phyloP scores from a whole-genome alignment of 768 basidiomycete genomes.

The Amanita molliuscula region DNA sequence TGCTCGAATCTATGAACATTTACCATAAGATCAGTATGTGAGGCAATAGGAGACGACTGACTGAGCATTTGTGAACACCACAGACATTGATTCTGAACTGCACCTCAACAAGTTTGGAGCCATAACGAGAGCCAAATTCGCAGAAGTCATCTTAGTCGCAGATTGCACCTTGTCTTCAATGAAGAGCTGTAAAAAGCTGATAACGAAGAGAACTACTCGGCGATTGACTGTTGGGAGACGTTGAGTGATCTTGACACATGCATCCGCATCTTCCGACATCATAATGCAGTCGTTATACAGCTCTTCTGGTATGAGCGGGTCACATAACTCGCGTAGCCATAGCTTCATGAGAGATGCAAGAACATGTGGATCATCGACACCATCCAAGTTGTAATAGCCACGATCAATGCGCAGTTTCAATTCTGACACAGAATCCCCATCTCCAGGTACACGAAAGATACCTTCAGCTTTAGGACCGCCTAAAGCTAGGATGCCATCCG shows the following conservation, averaged over 20 bases:
- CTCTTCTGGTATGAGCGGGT: conserved; percentile 86
- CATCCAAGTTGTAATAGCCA: conserved; percentile 84
- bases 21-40: neutral
- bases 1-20: conserved; percentile 62
- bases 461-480: conserved; percentile 82
- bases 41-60: conserved; percentile 29
- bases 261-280: conserved; percentile 51
- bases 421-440: conserved; percentile 79
- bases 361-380: conserved; percentile 85
- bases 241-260: conserved; percentile 65
- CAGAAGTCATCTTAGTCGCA: conserved; percentile 82
- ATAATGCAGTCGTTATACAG: conserved; percentile 87
- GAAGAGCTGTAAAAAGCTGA: conserved; percentile 89
- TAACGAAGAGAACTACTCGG: conserved; percentile 75
- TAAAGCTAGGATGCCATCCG: conserved; percentile 82
- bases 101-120: conserved; percentile 86
- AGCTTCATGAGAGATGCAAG: conserved; percentile 86
- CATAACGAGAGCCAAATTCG: conserved; percentile 84
- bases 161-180: conserved; percentile 63
- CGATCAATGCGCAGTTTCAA: conserved; percentile 85
- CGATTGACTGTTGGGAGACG: conserved; percentile 80
- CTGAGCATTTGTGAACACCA: conserved; percentile 90
- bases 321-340: conserved; percentile 86
- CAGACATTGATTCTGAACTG: conserved; percentile 75
- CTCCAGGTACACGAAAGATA: conserved; percentile 89